Conservation (phyloP, 768 basidiomycete species). For the Floccularia luteovirens region DNA sequence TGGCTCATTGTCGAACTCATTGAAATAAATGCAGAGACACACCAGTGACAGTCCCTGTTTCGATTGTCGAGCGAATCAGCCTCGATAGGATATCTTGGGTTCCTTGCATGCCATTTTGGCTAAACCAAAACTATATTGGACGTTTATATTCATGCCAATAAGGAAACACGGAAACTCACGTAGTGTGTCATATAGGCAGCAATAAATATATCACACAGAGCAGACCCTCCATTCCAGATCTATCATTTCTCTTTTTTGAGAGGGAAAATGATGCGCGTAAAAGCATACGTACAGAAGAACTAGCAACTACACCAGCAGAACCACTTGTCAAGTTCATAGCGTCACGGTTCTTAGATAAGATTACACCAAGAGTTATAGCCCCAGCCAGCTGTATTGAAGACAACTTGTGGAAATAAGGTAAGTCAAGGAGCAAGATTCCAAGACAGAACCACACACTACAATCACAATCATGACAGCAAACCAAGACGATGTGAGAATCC, state of each 20-base stretch:
- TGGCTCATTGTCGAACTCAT: background rate
- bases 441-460: conserved; percentile 8
- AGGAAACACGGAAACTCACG: background rate
- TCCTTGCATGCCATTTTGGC: background rate
- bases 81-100: background rate
- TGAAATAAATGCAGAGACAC: background rate
- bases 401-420: background rate
- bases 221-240: background rate
- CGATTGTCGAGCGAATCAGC: background rate
- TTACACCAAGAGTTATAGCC: no score
- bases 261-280: background rate
- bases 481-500: background rate
- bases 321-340: no score
- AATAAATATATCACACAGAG: background rate
- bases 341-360: no score
- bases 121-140: background rate
- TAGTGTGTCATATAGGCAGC: background rate
- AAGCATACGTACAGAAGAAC: background rate
- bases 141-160: background rate
- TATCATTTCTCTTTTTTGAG: background rate
- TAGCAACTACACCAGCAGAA: background rate
- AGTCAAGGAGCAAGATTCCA: background rate
- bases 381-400: background rate
- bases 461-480: background rate
- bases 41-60: background rate